Percentiles rank a stretch among this genome's conserved stretches.
These are phyloP conservation scores for Colletotrichum trifolii DNA, from an alignment of 2,329 filamentous ascomycete species.

Conservation along the genomic window DNA sequence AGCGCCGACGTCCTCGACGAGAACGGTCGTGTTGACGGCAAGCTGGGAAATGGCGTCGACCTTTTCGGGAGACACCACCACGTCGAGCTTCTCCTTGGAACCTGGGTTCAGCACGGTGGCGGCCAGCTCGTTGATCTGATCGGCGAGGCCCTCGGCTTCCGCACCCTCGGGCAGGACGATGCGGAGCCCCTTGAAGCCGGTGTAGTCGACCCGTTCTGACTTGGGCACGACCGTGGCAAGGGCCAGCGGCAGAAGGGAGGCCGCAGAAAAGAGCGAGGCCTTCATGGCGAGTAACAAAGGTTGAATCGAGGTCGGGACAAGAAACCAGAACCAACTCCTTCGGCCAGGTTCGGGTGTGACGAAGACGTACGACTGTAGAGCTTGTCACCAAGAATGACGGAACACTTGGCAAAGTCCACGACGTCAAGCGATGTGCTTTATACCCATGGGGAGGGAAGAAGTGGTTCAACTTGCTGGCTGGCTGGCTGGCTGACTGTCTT, in stretches of 20 bases:
- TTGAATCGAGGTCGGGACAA: not conserved
- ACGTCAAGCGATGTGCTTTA: slow-evolving; percentile 1
- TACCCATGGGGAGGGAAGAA: not conserved
- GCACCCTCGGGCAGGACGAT: slow-evolving; percentile 19
- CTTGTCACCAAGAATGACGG: not conserved
- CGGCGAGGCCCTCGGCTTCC: slow-evolving; percentile 2
- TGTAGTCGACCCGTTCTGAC: slow-evolving; percentile 30
- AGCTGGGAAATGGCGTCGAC: slow-evolving; percentile 44
- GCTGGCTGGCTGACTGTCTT: not conserved
- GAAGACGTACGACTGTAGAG: not conserved
- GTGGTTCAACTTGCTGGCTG: no score
- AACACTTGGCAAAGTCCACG: not conserved
- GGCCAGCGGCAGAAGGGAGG: slow-evolving; percentile 10
- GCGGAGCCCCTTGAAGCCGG: slow-evolving; percentile 35
- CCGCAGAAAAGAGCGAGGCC: slow-evolving; percentile 13
- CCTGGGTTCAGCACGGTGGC: slow-evolving; percentile 18
- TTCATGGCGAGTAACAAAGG: slow-evolving; percentile 20
- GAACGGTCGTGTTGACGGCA: slow-evolving; percentile 43
- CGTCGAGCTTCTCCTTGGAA: slow-evolving; percentile 40
- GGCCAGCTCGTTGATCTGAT: slow-evolving; percentile 32
- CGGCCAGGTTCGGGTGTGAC: not conserved
- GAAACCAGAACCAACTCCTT: not conserved
- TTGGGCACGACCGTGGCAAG: slow-evolving; percentile 13
- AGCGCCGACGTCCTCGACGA: slow-evolving; percentile 45
- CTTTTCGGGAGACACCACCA: slow-evolving; percentile 46